A percentile compares a stretch with the other conserved stretches of the same genome.
Conservation (phyloP, 805 yeast genomes). For the Cyberlindnera meyerae region DNA sequence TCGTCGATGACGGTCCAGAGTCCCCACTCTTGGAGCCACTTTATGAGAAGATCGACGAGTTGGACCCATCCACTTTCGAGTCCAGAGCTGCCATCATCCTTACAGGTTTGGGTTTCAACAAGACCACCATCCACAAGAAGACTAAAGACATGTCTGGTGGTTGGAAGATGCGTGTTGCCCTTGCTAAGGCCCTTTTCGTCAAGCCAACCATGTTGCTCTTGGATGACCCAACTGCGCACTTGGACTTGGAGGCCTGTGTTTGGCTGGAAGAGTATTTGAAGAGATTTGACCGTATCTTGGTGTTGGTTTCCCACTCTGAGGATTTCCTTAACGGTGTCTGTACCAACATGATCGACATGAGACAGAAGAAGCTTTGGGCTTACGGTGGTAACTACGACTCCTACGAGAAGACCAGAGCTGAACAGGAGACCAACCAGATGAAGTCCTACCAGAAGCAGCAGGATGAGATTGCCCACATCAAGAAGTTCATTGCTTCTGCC, state of each 20-base stretch:
- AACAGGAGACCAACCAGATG: conserved; percentile 95
- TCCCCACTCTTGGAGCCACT: conserved; percentile 76
- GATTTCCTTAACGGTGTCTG: conserved; percentile 99
- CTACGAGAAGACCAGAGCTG: conserved; percentile 89
- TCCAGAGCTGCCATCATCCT: conserved; percentile 92
- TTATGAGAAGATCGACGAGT: conserved; percentile 90
- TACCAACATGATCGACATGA: conserved; percentile 97
- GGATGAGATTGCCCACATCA: conserved; percentile 97
- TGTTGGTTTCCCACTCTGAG: conserved; percentile 95
- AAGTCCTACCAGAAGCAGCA: conserved; percentile 96
- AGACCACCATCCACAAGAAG: conserved; percentile 80
- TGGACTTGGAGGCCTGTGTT: conserved; percentile 98
- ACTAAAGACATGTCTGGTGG: conserved; percentile 99
- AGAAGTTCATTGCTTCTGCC: conserved; percentile 98
- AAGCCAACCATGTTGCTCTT: conserved; percentile 91
- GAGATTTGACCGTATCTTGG: conserved; percentile 88
- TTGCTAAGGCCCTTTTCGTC: conserved; percentile 95
- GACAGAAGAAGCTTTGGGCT: conserved; percentile 64
- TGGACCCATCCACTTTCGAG: conserved; percentile 97
- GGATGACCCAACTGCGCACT: conserved; percentile 99
- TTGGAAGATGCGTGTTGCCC: conserved; percentile 99
- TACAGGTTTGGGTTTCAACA: conserved; percentile 95
- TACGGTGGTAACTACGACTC: conserved; percentile 99
- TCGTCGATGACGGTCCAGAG: conserved; percentile 93
- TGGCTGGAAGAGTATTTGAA: conserved; percentile 98